Percentiles rank a stretch among this genome's conserved stretches.
Evolutionary conservation across 305 asterid genomes (phyloP).

Genomic region (Fraxinus sp.): DNA sequence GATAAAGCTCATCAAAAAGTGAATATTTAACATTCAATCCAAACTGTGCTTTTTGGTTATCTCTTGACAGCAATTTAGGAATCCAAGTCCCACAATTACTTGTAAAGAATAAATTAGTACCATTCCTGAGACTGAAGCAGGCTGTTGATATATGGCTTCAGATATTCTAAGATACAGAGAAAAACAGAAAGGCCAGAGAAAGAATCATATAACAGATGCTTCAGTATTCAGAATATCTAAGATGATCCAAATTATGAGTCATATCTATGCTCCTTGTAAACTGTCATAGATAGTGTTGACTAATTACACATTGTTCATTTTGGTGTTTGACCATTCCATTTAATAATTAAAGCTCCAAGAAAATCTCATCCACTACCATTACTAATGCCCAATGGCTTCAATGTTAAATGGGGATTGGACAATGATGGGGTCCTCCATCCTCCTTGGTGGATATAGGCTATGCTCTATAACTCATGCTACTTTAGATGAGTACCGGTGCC

Average conservation of each 20-base stretch:
- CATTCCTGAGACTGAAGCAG: not conserved
- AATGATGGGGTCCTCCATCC: not conserved
- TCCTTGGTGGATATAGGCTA: not conserved
- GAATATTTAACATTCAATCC: not conserved
- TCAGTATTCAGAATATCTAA: not conserved
- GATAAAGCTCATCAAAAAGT: not conserved
- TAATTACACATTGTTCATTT: not conserved
- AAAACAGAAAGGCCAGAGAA: not conserved
- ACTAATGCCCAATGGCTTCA: not conserved
- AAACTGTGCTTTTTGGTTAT: not conserved
- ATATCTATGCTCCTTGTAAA: not conserved
- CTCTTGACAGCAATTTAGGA: not conserved
- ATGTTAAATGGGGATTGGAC: not conserved
- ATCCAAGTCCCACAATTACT: not conserved
- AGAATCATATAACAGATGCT: not conserved
- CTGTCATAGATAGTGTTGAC: not conserved
- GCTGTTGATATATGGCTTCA: not conserved
- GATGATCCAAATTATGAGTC: not conserved
- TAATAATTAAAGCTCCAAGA: not conserved
- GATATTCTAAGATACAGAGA: not conserved
- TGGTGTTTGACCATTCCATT: not conserved
- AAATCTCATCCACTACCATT: not conserved
- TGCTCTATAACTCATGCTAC: not conserved
- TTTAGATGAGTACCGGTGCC: not conserved
- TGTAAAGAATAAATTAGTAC: not conserved